A percentile compares a stretch with the other conserved stretches of the same genome.
Evolutionary conservation across 1,139 yeast genomes (phyloP).

Genomic region (Taphrina wiesneri): DNA sequence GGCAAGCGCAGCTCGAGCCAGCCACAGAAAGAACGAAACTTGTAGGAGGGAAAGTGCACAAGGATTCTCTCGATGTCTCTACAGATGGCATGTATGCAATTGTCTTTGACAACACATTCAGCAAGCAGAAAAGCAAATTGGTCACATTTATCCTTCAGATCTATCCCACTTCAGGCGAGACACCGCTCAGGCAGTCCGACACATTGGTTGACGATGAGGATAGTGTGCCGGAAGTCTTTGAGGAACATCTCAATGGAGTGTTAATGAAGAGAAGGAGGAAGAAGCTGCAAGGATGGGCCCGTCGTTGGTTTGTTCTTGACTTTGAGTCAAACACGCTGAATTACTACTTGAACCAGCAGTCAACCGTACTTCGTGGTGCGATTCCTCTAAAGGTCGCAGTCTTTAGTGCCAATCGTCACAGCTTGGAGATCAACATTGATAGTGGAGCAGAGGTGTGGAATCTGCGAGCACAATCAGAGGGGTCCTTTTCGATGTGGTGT

Average conservation of each 20-base stretch:
- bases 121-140: constrained; percentile 80
- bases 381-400: constrained; percentile 83
- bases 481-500: constrained; percentile 80
- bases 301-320: constrained; percentile 80
- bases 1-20: constrained; percentile 18
- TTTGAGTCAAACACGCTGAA: constrained; percentile 78
- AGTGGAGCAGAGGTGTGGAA: constrained; percentile 97
- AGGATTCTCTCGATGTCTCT: constrained; percentile 51
- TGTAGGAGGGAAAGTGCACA: constrained; percentile 42
- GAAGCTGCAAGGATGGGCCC: constrained; percentile 82
- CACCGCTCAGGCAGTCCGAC: not conserved
- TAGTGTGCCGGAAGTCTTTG: constrained; percentile 10
- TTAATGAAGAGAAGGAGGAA: constrained; percentile 76
- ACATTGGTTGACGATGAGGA: constrained; percentile 29
- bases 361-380: constrained; percentile 77
- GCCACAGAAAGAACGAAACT: constrained; percentile 43
- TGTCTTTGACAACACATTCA: constrained; percentile 87
- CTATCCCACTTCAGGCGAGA: constrained; percentile 16
- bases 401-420: constrained; percentile 71
- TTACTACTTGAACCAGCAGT: constrained; percentile 71
- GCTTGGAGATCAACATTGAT: constrained; percentile 74
- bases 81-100: constrained; percentile 69
- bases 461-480: constrained; percentile 63
- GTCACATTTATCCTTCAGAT: constrained; percentile 63
- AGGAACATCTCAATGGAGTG: constrained; percentile 53